Conservation (phyloP, 2,329 filamentous ascomycete genomes). For the Lachnellula cervina region DNA sequence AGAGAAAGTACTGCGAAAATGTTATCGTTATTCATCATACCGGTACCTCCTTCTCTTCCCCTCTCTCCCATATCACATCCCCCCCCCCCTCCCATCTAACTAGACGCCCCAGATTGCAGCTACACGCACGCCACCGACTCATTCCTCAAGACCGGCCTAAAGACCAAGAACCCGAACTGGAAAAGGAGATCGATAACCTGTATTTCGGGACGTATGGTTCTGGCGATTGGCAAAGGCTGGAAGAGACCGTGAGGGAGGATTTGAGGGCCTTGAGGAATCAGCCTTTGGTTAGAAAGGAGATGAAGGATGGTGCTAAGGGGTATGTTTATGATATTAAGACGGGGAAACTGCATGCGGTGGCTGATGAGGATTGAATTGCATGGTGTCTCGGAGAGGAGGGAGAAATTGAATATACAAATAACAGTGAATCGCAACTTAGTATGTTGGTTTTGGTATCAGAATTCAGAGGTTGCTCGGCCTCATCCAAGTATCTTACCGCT, state of each 20-base stretch:
- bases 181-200: neutral
- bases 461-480: too few species aligned
- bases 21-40: slow-evolving; percentile 5
- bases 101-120: neutral
- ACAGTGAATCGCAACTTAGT: too few species aligned
- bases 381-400: too few species aligned
- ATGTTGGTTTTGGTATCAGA: too few species aligned
- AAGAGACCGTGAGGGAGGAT: slow-evolving; percentile 6
- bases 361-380: too few species aligned
- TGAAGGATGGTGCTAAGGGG: slow-evolving; percentile 1
- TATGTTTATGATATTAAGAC: slow-evolving; percentile 10
- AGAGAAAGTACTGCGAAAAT: neutral
- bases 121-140: slow-evolving; percentile 5
- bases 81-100: neutral
- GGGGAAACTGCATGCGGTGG: neutral
- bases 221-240: slow-evolving; percentile 3
- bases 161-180: neutral
- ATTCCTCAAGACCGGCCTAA: neutral
- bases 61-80: neutral
- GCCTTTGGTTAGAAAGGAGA: slow-evolving; percentile 5
- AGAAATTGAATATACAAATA: too few species aligned
- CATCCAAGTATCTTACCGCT: too few species aligned
- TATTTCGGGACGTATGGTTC: slow-evolving; percentile 2
- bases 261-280: neutral
- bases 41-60: neutral